Evolutionary conservation across 208 protist species (phyloP), one percentile per base, ranked within the genome.

Genomic region (Crithidia mellificae): DNA sequence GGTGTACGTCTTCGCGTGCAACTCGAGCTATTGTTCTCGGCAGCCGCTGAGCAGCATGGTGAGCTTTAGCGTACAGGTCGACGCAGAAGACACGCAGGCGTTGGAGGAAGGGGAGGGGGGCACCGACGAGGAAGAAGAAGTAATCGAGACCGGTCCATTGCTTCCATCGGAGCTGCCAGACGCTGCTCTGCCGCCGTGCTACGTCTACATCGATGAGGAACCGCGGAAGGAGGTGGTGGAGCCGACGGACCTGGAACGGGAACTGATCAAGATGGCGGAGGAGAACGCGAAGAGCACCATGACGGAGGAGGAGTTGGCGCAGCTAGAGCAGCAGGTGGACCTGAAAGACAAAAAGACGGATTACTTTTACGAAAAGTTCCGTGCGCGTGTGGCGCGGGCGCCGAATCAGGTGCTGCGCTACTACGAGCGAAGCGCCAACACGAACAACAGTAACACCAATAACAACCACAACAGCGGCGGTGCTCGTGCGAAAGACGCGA

Each of bases 1-100:
- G 90, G 24, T 95, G 22, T 95, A 95, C 63, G 77, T 95, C 30
- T 93, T 88, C 64, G 74, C 74, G 19, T 95, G 90, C 66, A 95
- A 95, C 73, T 81, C 72, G 11, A 63, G 72, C 43, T 72, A 63
- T 49, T 95, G 90, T 66, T 52, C 82, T 15, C 70, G 66, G 22
- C 85, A 95, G 64, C 85, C 90, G 30, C 82, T 80, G 56, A 76
- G 72, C 59, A 94, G 88, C 72, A 92, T 82, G 82, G 71, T 68
- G 15, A 75, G 83, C 15, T 91, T 91, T 59, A 83, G 74, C 44
- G 43, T 91, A 43, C 88, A 94, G 66, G 83, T 84, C 12, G 83
- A 92, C 66, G 76, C 88, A 53, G 83, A 86, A 6, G 83, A 92
- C 68, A 73, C 72, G 17, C 22, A 69, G 50, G 74, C 77, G 15